phyloP scores from a whole-genome alignment of 257 asterid species.

The Haberlea rhodopensis region DNA sequence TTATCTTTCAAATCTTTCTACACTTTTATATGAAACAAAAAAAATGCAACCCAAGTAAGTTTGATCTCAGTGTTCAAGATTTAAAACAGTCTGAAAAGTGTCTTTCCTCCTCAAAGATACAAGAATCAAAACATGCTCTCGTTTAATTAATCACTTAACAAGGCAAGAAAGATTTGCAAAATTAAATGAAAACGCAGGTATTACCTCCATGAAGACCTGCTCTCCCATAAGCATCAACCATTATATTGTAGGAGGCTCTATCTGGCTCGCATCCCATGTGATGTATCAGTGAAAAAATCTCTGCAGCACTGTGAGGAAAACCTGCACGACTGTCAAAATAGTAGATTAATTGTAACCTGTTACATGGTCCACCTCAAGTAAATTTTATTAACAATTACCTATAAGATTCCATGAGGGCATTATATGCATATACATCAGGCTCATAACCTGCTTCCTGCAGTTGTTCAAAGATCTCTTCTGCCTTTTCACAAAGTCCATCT shows the following conservation, averaged over 20 bases:
- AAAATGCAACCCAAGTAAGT: no score
- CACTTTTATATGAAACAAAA: no score
- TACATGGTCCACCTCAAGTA: background rate
- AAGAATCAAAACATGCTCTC: background rate
- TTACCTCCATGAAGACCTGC: constrained; percentile 78
- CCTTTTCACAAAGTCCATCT: constrained; percentile 80
- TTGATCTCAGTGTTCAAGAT: no score
- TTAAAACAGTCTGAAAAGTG: no score
- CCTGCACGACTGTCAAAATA: constrained; percentile 68
- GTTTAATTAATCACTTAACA: background rate
- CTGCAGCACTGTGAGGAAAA: constrained; percentile 76
- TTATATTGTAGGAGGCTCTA: constrained; percentile 75
- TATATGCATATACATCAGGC: constrained; percentile 84
- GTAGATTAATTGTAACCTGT: background rate
- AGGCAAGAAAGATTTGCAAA: background rate
- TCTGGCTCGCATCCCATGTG: constrained; percentile 89
- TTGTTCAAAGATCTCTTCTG: constrained; percentile 76
- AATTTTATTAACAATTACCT: constrained; percentile 38
- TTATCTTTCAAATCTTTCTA: no score
- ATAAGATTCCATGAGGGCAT: constrained; percentile 92
- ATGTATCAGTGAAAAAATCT: constrained; percentile 78
- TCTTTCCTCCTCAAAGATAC: background rate
- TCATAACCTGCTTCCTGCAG: constrained; percentile 81
- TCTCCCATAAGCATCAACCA: constrained; percentile 88
- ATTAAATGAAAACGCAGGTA: background rate